phyloP scores from a whole-genome alignment of 306 rosid genomes.

The Senna siamea region DNA sequence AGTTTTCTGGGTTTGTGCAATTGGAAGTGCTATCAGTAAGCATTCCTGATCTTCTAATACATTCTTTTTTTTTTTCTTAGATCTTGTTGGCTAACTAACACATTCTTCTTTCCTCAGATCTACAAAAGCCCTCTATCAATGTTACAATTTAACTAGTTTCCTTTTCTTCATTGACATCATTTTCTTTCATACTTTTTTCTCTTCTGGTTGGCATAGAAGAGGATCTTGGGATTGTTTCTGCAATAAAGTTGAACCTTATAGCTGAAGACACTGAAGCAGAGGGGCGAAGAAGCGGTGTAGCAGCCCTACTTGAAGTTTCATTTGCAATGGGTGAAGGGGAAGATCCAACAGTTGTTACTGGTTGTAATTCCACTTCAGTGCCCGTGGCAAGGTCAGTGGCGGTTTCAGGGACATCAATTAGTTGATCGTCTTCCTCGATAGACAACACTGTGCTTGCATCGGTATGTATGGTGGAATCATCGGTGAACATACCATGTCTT shows the following conservation, averaged over 20 bases:
- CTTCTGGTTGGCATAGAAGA: slow-evolving; percentile 70
- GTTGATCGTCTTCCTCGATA: slow-evolving; percentile 70
- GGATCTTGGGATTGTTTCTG: slow-evolving; percentile 56
- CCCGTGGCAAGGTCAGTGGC: slow-evolving; percentile 25
- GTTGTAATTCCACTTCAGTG: slow-evolving; percentile 62
- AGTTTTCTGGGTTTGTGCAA: no score
- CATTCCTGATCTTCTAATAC: no score
- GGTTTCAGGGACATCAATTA: slow-evolving; percentile 40
- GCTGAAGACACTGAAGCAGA: slow-evolving; percentile 64
- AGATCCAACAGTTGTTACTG: slow-evolving; percentile 31
- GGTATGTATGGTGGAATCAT: slow-evolving; percentile 79
- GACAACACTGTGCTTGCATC: slow-evolving; percentile 82
- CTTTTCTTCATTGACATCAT: slow-evolving; percentile 12
- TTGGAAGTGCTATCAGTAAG: no score
- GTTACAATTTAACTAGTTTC: slow-evolving; percentile 3
- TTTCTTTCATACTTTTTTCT: slow-evolving; percentile 30
- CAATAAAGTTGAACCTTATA: slow-evolving; percentile 30
- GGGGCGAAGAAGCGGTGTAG: slow-evolving; percentile 82
- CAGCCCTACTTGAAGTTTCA: slow-evolving; percentile 61
- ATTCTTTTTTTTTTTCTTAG: no score
- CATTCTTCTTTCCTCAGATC: not conserved
- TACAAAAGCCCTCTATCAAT: slow-evolving; percentile 10
- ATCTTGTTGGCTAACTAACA: no score
- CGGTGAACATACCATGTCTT: slow-evolving; percentile 66
- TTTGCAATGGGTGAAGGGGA: slow-evolving; percentile 54